Base-by-base conservation (phyloP, 495 filamentous ascomycete species). In the Umbilicaria muhlenbergii region DNA sequence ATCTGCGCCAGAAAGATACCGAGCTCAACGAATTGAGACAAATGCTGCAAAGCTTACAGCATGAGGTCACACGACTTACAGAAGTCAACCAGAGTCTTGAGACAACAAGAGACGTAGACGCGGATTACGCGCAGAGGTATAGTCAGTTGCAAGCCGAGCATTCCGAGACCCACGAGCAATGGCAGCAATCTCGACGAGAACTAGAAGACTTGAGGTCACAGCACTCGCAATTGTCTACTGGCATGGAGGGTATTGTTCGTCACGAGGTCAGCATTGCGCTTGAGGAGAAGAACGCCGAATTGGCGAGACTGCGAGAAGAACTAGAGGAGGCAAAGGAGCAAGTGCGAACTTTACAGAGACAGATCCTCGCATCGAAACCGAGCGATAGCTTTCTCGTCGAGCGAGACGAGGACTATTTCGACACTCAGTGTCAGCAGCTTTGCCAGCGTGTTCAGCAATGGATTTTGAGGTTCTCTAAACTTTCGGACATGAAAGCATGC, bases 401-500 rank as follows among this genome's bases (percentile, higher is more conserved):
- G 39, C 75, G 78, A 51, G 91, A 95, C 55, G 84, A 92, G 51
- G 86, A 94, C 57, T 87, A 94, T 66, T 96, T 98, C 55, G 83
- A 91, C 50, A 76, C 74, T 54, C 84, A 86, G n/a, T 95, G 89
- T 61, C 84, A 94, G 54, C 77, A 88, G 56, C 75, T 98, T 13
- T 96, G 85, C 57, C 80, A 84, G 51, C 86, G 93, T 52, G 85
- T 94, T 13, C 88, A 93, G 54, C 83, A 89, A 64, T 98, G 88
- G 86, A 84, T 95, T 31, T 67, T 93, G 47, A 83, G 88, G 54
- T 98, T 96, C 67, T 94, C 86, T 44, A 94, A 93, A 55, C 83
- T 89, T 65, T 94, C 87, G 43, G 86, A 94, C 58, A 83, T 82
- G 59, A 75, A 78, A 52, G 78, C 80, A 38, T 94, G 87, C 61